These are phyloP conservation scores for Emmonsiellopsis sp. DNA, from an alignment of 2,329 filamentous ascomycete genomes.

Conservation along the genomic window DNA sequence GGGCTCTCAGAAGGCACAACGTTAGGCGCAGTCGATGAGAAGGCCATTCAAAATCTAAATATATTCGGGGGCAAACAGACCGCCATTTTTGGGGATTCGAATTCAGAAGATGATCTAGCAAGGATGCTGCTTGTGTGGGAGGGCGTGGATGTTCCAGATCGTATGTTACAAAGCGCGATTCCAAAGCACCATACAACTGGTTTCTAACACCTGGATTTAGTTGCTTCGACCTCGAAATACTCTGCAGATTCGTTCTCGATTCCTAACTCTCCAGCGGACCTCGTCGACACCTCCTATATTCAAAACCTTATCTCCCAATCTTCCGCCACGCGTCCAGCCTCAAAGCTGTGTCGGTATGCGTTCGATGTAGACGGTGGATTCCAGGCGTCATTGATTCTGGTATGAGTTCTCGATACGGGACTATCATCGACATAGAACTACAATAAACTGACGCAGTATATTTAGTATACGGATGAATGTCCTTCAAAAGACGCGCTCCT, in stretches of 20 bases:
- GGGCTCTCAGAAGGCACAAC: conserved; percentile 40
- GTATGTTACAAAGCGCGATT: conserved; percentile 26
- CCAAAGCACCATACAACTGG: background rate
- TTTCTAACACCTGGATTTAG: background rate
- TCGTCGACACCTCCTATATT: background rate
- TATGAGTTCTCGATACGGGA: background rate
- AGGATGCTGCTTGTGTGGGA: conserved; percentile 38
- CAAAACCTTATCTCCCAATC: background rate
- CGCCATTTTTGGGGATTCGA: conserved; percentile 41
- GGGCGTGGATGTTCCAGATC: conserved; percentile 52
- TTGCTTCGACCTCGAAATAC: conserved; percentile 2
- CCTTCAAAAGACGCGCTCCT: conserved; percentile 20
- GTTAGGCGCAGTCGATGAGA: conserved; percentile 33
- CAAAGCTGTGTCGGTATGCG: background rate
- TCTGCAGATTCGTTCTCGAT: background rate
- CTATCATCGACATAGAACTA: background rate
- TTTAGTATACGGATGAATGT: conserved; percentile 11
- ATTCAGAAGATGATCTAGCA: conserved; percentile 11
- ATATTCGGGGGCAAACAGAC: conserved; percentile 47
- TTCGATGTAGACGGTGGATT: conserved; percentile 2
- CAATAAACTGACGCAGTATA: background rate
- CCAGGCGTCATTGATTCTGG: background rate
- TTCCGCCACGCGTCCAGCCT: background rate
- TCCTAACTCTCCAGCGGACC: background rate
- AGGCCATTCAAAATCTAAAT: conserved; percentile 50